phyloP scores from a whole-genome alignment of 2,329 filamentous ascomycete species.

The Fusarium sp. region DNA sequence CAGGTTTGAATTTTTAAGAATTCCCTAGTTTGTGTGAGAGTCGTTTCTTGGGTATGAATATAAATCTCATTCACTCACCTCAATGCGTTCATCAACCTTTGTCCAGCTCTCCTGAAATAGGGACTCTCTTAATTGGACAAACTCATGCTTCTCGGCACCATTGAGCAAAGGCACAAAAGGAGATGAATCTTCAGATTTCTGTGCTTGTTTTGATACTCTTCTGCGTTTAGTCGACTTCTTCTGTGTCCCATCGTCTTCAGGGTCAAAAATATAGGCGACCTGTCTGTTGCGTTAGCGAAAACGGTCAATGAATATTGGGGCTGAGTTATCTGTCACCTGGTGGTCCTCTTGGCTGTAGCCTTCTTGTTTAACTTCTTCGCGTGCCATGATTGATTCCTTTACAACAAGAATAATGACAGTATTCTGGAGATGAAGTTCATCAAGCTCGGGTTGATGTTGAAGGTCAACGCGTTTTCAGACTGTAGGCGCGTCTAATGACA shows the following conservation, averaged over 20 bases:
- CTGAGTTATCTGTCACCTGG: conserved; percentile 49
- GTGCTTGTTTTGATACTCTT: conserved; percentile 59
- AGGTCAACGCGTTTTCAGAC: conserved; percentile 39
- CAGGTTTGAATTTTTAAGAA: conserved; percentile 70
- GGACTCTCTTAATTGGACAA: conserved; percentile 64
- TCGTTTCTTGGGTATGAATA: conserved; percentile 38
- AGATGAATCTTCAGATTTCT: conserved; percentile 36
- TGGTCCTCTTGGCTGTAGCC: conserved; percentile 57
- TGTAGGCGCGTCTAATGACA: conserved; percentile 22
- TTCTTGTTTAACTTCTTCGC: conserved; percentile 38
- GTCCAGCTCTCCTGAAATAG: conserved; percentile 74
- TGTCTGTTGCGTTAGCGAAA: conserved; percentile 48
- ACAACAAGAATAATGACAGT: neutral
- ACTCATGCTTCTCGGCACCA: conserved; percentile 62
- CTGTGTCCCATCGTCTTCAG: conserved; percentile 54
- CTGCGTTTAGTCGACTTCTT: conserved; percentile 65
- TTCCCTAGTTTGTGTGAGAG: conserved; percentile 54
- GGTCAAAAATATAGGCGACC: conserved; percentile 72
- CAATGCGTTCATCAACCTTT: conserved; percentile 70
- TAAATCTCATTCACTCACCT: conserved; percentile 48
- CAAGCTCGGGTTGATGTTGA: conserved; percentile 20
- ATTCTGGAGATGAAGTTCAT: conserved; percentile 9
- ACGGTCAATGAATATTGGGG: neutral
- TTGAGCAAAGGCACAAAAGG: conserved; percentile 65
- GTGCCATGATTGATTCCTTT: conserved; percentile 38